Evolutionary conservation across 768 basidiomycete species (phyloP).

Genomic region (Solioccasus polychromus): DNA sequence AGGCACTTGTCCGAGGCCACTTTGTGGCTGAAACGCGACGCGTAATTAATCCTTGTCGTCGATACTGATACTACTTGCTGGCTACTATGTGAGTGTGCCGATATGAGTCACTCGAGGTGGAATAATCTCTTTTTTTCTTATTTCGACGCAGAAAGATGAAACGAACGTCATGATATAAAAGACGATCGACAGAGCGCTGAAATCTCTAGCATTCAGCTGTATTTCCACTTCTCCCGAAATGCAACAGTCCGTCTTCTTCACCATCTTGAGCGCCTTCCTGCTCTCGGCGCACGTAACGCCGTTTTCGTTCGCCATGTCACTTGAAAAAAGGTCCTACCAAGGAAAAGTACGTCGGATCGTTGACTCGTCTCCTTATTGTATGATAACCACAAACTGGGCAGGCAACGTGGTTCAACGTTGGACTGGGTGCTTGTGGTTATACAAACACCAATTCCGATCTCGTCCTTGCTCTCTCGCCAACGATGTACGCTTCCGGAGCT

Average conservation of each 20-base stretch:
- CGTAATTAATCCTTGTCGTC: no score
- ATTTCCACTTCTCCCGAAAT: slow-evolving; percentile 6
- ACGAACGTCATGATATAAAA: slow-evolving; percentile 22
- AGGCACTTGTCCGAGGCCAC: no score
- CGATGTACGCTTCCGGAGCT: slow-evolving; percentile 48
- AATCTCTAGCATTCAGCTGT: not conserved
- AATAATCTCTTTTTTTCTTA: no score
- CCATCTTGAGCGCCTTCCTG: slow-evolving; percentile 41
- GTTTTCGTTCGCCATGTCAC: slow-evolving; percentile 23
- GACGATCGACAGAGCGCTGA: not conserved
- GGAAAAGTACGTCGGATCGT: slow-evolving; percentile 47
- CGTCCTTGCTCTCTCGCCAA: slow-evolving; percentile 58
- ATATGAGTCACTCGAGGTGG: no score
- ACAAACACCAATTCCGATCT: slow-evolving; percentile 42
- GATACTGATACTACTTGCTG: no score
- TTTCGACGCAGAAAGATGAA: no score
- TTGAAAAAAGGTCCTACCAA: slow-evolving; percentile 47
- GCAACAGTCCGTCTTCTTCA: slow-evolving; percentile 18
- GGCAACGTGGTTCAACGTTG: slow-evolving; percentile 65
- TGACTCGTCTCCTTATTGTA: not conserved
- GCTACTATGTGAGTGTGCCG: no score
- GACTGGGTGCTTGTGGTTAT: slow-evolving; percentile 61
- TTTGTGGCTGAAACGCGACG: no score
- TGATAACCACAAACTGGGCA: slow-evolving; percentile 22
- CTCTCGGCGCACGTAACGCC: slow-evolving; percentile 38